Conservation (phyloP, 768 basidiomycete genomes). For the Daedaleopsis sinensis region DNA sequence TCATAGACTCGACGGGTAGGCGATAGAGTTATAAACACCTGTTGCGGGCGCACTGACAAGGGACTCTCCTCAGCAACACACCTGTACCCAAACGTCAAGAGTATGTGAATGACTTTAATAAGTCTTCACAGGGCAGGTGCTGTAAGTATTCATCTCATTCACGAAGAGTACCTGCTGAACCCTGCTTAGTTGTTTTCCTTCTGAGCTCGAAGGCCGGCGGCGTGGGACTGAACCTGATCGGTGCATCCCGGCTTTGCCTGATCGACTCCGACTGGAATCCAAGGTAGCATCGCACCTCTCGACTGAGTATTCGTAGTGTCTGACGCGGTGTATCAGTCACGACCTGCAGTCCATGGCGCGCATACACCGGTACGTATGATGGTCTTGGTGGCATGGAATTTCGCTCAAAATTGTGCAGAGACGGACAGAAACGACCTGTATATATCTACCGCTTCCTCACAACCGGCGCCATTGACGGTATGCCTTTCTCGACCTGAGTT, state of each 20-base stretch:
- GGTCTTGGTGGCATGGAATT: background rate
- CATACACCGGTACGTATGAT: slow-evolving; percentile 72
- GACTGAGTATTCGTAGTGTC: background rate
- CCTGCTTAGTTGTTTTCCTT: slow-evolving; percentile 75
- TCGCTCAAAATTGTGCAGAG: slow-evolving; percentile 47
- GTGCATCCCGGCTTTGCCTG: slow-evolving; percentile 84
- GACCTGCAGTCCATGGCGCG: slow-evolving; percentile 98
- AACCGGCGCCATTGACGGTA: slow-evolving; percentile 88
- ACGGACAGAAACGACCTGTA: slow-evolving; percentile 92
- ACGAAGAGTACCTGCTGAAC: background rate
- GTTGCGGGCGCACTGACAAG: no score
- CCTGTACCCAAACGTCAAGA: slow-evolving; percentile 79
- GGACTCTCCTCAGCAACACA: slow-evolving; percentile 58
- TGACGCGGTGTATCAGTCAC: slow-evolving; percentile 49
- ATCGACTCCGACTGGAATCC: slow-evolving; percentile 97
- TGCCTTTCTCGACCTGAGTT: background rate
- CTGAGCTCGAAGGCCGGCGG: slow-evolving; percentile 96
- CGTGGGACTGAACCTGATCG: slow-evolving; percentile 90
- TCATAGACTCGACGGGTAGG: slow-evolving; percentile 85
- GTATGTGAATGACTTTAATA: slow-evolving; percentile 89
- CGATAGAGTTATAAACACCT: background rate
- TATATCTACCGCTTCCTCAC: slow-evolving; percentile 89
- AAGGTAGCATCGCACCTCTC: slow-evolving; percentile 45
- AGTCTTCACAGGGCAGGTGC: slow-evolving; percentile 64
- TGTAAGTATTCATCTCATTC: slow-evolving; percentile 50